Evolutionary conservation across 371 early-diverging fungal species (phyloP), one percentile per base, ranked within the genome.

Genomic region (Syncephalastrum contaminatum): DNA sequence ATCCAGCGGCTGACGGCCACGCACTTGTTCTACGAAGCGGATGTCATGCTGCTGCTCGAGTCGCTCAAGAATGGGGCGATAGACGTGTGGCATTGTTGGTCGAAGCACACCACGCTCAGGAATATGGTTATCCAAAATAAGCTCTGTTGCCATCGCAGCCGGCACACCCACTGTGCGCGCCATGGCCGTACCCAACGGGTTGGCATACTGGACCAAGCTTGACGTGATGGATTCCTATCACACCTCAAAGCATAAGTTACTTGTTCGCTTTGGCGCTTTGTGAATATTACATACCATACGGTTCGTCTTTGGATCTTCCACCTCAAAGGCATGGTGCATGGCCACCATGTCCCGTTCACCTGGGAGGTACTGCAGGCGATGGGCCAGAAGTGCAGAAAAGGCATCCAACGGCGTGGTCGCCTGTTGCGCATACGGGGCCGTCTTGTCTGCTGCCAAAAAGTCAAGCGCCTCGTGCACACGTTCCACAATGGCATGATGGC

Each of bases 111-210:
- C 95, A 58, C 66, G 75, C 64, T 77, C 84, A 19, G 67, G 73
- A 24, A 83, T 71, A 56, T 60, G 71, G 60, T 87, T 87, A 54
- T 89, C 80, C 56, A 93, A 65, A 24, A 95, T 58, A 75, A 94
- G 76, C 52, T 94, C 88, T n/a, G 88, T 80, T 0, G 88, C 89
- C 76, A 95, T 91, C 1, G 93, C 96, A 22, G 90, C 89, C 7
- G 96, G 96, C 13, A 90, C 60, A 4, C 93, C 94, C 14, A 95
- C 96, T 1, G 93, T 92, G 57, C 88, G 89, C 14, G 96, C 94
- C 96, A 95, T 95, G 7, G 94, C 94, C 20, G 92, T 88, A 0
- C 82, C 81, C 12, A 27, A 6, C 40, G 77, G 80, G 42, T 84
- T 82, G 12, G 94, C 95, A 64, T 92, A 93, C 4, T 82, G 73